phyloP scores from a whole-genome alignment of 306 rosid genomes.

The Casuarina cunninghamiana region DNA sequence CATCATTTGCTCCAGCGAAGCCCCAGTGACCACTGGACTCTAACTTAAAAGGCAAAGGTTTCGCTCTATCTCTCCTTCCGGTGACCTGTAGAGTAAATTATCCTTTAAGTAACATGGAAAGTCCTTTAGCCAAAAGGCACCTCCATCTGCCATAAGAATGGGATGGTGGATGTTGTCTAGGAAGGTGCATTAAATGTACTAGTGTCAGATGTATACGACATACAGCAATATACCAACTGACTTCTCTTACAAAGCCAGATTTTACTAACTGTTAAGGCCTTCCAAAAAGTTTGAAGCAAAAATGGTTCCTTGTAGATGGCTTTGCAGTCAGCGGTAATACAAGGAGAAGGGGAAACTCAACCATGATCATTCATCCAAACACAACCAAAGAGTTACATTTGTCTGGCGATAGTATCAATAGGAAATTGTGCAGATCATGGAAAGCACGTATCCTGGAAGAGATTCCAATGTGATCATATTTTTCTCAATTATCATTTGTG shows the following conservation, averaged over 20 bases:
- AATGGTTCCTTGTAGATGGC: background rate
- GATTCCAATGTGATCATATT: background rate
- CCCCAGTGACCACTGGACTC: constrained; percentile 81
- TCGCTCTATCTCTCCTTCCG: constrained; percentile 97
- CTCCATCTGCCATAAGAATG: background rate
- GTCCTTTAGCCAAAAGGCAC: background rate
- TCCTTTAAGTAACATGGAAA: constrained; percentile 20
- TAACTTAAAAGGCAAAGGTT: constrained; percentile 85
- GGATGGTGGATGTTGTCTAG: background rate
- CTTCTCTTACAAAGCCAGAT: background rate
- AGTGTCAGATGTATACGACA: background rate
- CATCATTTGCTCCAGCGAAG: constrained; percentile 87
- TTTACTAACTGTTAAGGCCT: background rate
- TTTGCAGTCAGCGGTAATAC: background rate
- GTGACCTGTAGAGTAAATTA: constrained; percentile 67
- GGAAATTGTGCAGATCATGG: background rate
- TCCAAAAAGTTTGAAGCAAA: background rate
- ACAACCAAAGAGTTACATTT: background rate
- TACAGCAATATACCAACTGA: background rate
- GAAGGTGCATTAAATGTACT: background rate
- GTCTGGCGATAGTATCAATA: background rate
- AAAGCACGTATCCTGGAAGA: background rate
- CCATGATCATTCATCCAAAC: background rate
- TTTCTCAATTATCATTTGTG: background rate
- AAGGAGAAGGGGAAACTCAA: background rate